These are phyloP conservation scores for Suhomyces choctaworum DNA, from an alignment of 1,139 yeast species.

Conservation along the genomic window DNA sequence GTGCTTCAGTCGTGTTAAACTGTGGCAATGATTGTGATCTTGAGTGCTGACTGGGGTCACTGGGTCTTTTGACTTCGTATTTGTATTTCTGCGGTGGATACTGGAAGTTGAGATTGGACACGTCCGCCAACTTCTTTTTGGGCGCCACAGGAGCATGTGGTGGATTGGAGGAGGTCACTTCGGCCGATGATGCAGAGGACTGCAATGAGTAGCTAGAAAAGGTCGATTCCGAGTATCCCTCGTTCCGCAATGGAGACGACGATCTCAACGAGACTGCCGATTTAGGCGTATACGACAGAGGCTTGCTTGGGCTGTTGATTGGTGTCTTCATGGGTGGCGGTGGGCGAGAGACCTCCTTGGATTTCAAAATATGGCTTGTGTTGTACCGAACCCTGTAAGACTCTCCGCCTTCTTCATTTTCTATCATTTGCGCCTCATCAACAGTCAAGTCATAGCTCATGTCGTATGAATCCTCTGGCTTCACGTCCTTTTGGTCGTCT, in stretches of 20 bases:
- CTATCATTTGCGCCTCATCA: conserved; percentile 25
- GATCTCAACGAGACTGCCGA: conserved; percentile 8
- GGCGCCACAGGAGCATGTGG: conserved; percentile 1
- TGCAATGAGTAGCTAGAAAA: conserved; percentile 9
- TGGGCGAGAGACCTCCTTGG: not conserved
- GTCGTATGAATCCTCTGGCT: conserved; percentile 31
- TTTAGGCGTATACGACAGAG: conserved; percentile 9
- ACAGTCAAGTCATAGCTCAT: conserved; percentile 34
- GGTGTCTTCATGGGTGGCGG: conserved; percentile 8
- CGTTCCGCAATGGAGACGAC: conserved; percentile 7
- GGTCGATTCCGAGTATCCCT: conserved; percentile 9
- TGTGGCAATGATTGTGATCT: conserved; percentile 16
- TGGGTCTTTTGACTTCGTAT: conserved; percentile 16
- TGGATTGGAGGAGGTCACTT: conserved; percentile 2
- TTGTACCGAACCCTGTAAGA: conserved; percentile 18
- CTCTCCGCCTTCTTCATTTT: conserved; percentile 18
- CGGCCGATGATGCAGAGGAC: conserved; percentile 9
- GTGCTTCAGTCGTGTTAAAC: conserved; percentile 4
- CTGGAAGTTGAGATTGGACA: conserved; percentile 31
- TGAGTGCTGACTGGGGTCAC: conserved; percentile 6
- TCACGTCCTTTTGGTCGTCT: conserved; percentile 19
- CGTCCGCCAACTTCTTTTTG: conserved; percentile 20
- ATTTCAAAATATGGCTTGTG: conserved; percentile 19
- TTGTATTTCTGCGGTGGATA: conserved; percentile 44
- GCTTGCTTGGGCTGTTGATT: conserved; percentile 10